Percentiles rank a stretch among this genome's conserved stretches.
phyloP scores from a whole-genome alignment of 345 rosid species.

The Eucalyptus erythrocorys region DNA sequence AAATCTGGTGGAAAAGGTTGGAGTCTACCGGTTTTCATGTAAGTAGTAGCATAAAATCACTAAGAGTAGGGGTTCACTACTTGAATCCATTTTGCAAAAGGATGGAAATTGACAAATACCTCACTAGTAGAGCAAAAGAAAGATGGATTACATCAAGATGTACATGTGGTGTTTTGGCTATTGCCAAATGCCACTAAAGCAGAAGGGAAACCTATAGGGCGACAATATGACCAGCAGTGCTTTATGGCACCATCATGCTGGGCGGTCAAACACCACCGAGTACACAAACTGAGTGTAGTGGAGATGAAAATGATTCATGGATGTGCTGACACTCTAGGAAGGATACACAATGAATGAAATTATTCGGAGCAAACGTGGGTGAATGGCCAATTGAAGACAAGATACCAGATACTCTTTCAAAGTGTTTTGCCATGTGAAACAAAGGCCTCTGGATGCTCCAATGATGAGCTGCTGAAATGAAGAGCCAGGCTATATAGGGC shows the following conservation, averaged over 20 bases:
- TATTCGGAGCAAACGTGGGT: background rate
- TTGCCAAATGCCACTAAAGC: background rate
- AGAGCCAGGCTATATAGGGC: background rate
- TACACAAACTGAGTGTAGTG: background rate
- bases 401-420: background rate
- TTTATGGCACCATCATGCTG: background rate
- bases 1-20: background rate
- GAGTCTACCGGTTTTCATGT: background rate
- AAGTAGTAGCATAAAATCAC: background rate
- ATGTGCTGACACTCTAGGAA: background rate
- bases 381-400: background rate
- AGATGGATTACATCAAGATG: background rate
- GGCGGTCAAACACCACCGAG: background rate
- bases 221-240: background rate
- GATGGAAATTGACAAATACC: background rate
- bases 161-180: background rate
- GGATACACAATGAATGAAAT: background rate
- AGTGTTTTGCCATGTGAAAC: background rate
- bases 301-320: background rate
- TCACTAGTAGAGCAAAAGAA: background rate
- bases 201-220: background rate
- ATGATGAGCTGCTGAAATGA: background rate
- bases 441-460: background rate
- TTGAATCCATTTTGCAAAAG: background rate
- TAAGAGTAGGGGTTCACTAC: background rate